A percentile compares a stretch with the other conserved stretches of the same genome.
phyloP scores from a whole-genome alignment of 257 asterid species.

The Scutellaria barbata region DNA sequence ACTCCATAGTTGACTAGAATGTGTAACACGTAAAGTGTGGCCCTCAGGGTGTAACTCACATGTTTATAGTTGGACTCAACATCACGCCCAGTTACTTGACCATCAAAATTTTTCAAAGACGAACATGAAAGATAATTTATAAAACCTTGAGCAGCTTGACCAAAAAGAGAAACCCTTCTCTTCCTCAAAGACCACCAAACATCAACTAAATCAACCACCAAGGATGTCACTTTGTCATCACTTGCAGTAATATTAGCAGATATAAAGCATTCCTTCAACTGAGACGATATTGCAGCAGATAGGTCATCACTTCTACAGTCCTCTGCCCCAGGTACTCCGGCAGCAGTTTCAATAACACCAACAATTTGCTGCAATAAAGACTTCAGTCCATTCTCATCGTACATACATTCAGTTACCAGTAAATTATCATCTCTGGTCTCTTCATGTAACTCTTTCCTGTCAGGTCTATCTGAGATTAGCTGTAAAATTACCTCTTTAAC shows the following conservation, averaged over 20 bases:
- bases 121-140: slow-evolving; percentile 81
- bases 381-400: slow-evolving; percentile 45
- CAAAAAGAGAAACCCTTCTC: slow-evolving; percentile 86
- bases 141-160: slow-evolving; percentile 92
- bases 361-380: slow-evolving; percentile 57
- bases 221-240: slow-evolving; percentile 52
- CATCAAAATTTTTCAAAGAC: slow-evolving; percentile 65
- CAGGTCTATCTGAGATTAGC: slow-evolving; percentile 50
- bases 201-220: slow-evolving; percentile 65
- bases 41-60: slow-evolving; percentile 76
- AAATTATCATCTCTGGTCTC: slow-evolving; percentile 45
- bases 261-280: slow-evolving; percentile 64
- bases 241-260: slow-evolving; percentile 48
- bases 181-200: slow-evolving; percentile 87
- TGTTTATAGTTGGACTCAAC: slow-evolving; percentile 61
- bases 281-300: slow-evolving; percentile 62
- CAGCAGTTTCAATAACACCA: slow-evolving; percentile 72
- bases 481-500: slow-evolving; percentile 58
- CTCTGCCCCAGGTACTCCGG: slow-evolving; percentile 79
- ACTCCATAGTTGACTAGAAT: slow-evolving; percentile 92
- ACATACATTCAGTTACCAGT: slow-evolving; percentile 38
- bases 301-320: slow-evolving; percentile 59
- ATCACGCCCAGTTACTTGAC: slow-evolving; percentile 58
- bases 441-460: slow-evolving; percentile 47
- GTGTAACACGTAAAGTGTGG: slow-evolving; percentile 76